Evolutionary conservation across 192 early-diverging fungal species (phyloP), one percentile per base, ranked within the genome.

Genomic region (Backusella parvicylindrica): DNA sequence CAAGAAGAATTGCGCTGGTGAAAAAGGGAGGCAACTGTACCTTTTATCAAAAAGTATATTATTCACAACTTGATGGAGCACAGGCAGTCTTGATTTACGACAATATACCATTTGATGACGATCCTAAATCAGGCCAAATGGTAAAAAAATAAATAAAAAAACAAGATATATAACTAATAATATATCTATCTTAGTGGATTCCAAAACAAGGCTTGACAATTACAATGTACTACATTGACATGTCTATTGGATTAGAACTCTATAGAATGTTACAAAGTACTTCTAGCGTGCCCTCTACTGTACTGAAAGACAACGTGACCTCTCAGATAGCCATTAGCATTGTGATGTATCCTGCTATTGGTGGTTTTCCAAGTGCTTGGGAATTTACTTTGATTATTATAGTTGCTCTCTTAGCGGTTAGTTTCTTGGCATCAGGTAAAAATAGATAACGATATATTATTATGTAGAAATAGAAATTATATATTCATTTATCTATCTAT

Each of bases 351-450:
- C 81, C 81, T 0, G 64, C 74, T 2, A 43, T 73, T 36, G 73
- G 74, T 18, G 73, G 56, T 1, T 75, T 84, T 71, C 75, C 86
- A 5, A 76, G 75, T 37, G 68, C 85, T 53, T 87, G 86, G 86
- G 86, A 87, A 65, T 84, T 85, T 64, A 81, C 82, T 8, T 67
- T 87, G 43, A 80, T 85, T 35, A 72, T 87, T 15, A 79, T 85
- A 1, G 75, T 87, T 8, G 77, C 80, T 18, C 70, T 87, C 18
- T 73, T 87, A 0, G 82, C 79, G 1, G 47, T 85, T 16, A 84
- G 84, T 21, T 82, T 85, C 50, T 50, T 82, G 18, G 71, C 82
- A 31, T 85, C 84, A 66, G 81, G 86, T 85, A 85, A 70, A 73
- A 41, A 7, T 5, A 43, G 12, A 41, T 9, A 13, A 41, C 2